A percentile compares a stretch with the other conserved stretches of the same genome.
phyloP scores from a whole-genome alignment of 2,329 filamentous ascomycete genomes.

The Pseudocercospora eumusae region DNA sequence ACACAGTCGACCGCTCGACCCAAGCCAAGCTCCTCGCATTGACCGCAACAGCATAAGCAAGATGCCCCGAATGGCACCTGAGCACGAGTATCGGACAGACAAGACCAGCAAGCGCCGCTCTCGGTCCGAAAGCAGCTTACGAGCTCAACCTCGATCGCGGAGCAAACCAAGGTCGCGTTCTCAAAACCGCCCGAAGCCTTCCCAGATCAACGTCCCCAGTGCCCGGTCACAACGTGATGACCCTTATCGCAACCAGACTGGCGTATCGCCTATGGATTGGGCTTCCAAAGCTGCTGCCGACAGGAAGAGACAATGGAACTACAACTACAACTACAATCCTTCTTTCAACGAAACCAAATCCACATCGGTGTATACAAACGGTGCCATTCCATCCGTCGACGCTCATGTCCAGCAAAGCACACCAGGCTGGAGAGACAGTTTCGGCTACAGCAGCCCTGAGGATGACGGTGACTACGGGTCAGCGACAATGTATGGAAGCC shows the following conservation, averaged over 20 bases:
- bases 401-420: conserved; percentile 2
- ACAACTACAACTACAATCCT: not conserved
- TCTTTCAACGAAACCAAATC: not conserved
- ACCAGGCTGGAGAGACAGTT: not conserved
- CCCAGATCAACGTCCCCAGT: not conserved
- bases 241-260: not conserved
- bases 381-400: not conserved
- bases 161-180: not conserved
- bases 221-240: not conserved
- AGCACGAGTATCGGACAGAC: not conserved
- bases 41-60: not conserved
- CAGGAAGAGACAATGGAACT: conserved; percentile 5
- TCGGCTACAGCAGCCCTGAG: not conserved
- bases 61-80: not conserved
- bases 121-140: not conserved
- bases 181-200: not conserved
- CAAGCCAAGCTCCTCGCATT: not conserved
- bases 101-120: not conserved
- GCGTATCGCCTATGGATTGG: conserved; percentile 3
- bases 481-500: not conserved
- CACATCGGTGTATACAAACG: not conserved
- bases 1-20: not conserved
- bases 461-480: not conserved
- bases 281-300: not conserved
- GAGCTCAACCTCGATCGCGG: not conserved